A percentile compares a stretch with the other conserved stretches of the same genome.
phyloP scores from a whole-genome alignment of 2,329 filamentous ascomycete genomes.

The Colletotrichum lini region DNA sequence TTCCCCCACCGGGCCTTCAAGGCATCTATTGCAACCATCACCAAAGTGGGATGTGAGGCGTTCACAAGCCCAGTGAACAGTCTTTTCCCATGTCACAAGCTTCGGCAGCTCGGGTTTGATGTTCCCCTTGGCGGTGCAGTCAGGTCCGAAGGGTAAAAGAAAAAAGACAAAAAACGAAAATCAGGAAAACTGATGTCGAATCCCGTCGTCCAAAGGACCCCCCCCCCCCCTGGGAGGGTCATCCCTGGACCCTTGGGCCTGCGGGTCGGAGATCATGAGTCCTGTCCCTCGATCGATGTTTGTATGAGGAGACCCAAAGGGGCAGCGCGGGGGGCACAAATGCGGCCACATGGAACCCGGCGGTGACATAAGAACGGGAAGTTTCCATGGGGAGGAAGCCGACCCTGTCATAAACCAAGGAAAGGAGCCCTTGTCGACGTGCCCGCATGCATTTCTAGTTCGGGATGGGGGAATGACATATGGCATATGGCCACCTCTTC shows the following conservation, averaged over 20 bases:
- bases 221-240: background rate
- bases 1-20: too few species aligned
- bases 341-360: background rate
- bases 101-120: background rate
- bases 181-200: constrained; percentile 1
- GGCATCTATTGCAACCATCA: too few species aligned
- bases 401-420: background rate
- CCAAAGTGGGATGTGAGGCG: too few species aligned
- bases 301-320: constrained; percentile 22
- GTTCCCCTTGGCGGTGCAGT: background rate
- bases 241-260: background rate
- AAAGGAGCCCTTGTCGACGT: background rate
- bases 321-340: background rate
- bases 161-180: too few species aligned
- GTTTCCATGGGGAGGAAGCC: background rate
- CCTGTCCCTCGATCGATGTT: constrained; percentile 22
- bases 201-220: constrained; percentile 2
- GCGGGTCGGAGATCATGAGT: constrained; percentile 17
- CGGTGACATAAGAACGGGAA: background rate
- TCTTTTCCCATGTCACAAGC: background rate
- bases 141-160: background rate
- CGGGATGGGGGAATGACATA: too few species aligned
- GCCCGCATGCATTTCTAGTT: background rate
- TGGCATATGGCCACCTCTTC: background rate
- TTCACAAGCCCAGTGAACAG: too few species aligned